Percentiles rank a stretch among this genome's conserved stretches.
Evolutionary conservation across 108 stramenopile genomes (phyloP).

Genomic region (Stephanodiscus triporus): DNA sequence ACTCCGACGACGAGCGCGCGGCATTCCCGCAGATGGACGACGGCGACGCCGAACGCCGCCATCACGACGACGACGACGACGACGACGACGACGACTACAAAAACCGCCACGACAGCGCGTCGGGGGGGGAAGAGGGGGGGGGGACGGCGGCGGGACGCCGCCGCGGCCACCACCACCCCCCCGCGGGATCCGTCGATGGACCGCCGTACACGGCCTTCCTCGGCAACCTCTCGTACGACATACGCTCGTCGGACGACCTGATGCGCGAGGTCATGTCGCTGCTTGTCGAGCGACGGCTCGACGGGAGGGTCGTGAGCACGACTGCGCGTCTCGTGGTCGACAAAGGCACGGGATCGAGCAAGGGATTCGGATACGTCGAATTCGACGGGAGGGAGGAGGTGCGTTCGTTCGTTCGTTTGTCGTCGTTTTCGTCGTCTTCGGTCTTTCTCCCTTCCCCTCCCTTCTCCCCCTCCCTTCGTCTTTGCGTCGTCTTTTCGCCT

Average conservation of each 20-base stretch:
- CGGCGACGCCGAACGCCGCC: slow-evolving; percentile 13
- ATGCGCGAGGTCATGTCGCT: slow-evolving; percentile 26
- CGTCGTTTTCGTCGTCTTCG: too few relatives aligned
- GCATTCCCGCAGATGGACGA: slow-evolving; percentile 15
- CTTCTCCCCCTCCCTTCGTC: too few relatives aligned
- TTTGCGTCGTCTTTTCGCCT: too few relatives aligned
- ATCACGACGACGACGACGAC: slow-evolving; percentile 18
- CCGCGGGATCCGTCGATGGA: neutral
- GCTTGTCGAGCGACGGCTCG: slow-evolving; percentile 14
- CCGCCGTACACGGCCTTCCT: slow-evolving; percentile 51
- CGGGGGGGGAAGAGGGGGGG: too few relatives aligned
- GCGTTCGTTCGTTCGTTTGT: neutral
- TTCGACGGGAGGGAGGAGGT: slow-evolving; percentile 45
- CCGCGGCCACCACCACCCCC: too few relatives aligned
- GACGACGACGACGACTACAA: slow-evolving; percentile 14
- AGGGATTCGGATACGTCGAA: slow-evolving; percentile 54
- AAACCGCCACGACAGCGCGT: too few relatives aligned
- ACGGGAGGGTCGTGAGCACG: neutral
- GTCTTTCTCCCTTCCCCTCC: too few relatives aligned
- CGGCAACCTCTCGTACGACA: slow-evolving; percentile 33
- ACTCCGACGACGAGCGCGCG: slow-evolving; percentile 38
- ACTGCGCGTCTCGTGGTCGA: slow-evolving; percentile 32
- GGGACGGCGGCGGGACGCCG: too few relatives aligned
- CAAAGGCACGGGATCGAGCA: slow-evolving; percentile 19
- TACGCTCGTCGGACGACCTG: slow-evolving; percentile 27